phyloP scores from a whole-genome alignment of 1,284 basidiomycete genomes.

The Prillingera fragicola region DNA sequence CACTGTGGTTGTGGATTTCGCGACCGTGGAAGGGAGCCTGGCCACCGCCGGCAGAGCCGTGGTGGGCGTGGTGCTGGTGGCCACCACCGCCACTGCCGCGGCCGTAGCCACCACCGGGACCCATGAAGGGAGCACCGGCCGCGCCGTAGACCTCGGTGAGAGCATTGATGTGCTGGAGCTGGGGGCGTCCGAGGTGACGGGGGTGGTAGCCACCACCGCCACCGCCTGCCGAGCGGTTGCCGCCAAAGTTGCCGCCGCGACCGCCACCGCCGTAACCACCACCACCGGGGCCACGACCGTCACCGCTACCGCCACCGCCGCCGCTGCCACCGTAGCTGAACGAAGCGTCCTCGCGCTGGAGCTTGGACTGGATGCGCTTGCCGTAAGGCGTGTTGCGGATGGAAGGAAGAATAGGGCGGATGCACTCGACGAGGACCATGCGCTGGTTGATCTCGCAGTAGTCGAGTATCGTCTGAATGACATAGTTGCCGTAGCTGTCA shows the following conservation, averaged over 20 bases:
- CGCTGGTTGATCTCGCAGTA: constrained; percentile 88
- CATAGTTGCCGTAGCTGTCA: constrained; percentile 91
- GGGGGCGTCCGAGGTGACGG: constrained; percentile 45
- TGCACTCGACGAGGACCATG: constrained; percentile 77
- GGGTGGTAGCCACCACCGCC: constrained; percentile 34
- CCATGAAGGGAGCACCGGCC: constrained; percentile 36
- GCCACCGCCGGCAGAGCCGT: constrained; percentile 8
- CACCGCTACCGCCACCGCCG: constrained; percentile 31
- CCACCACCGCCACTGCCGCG: constrained; percentile 7
- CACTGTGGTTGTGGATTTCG: constrained; percentile 36
- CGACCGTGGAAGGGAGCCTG: constrained; percentile 15
- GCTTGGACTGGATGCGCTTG: constrained; percentile 94
- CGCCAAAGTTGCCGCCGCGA: constrained; percentile 20
- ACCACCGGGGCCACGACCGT: constrained; percentile 49
- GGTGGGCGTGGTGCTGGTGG: constrained; percentile 11
- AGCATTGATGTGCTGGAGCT: constrained; percentile 49
- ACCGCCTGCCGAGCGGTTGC: too few relatives aligned
- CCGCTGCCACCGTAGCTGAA: constrained; percentile 52
- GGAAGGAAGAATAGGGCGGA: constrained; percentile 89
- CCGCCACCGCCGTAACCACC: constrained; percentile 33
- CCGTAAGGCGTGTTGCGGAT: constrained; percentile 97
- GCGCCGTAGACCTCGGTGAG: constrained; percentile 48
- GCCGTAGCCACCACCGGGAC: constrained; percentile 25
- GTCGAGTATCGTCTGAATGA: constrained; percentile 89
- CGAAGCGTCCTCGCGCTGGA: constrained; percentile 80